These are phyloP conservation scores for Erodium moschatum DNA, from an alignment of 441 rosid genomes.

Conservation along the genomic window DNA sequence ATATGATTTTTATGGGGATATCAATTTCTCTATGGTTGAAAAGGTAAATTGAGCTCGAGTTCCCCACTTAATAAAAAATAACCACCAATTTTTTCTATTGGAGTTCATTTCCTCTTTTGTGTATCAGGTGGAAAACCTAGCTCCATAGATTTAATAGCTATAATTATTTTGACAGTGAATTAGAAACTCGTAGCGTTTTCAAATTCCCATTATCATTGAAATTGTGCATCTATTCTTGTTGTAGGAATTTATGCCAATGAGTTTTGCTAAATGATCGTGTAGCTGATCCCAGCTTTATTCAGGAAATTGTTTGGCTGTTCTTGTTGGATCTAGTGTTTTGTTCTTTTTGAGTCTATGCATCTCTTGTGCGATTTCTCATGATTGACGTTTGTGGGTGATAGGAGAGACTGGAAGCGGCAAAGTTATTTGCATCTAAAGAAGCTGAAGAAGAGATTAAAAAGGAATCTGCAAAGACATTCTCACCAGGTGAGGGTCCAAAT, in stretches of 20 bases:
- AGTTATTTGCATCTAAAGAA: conserved; percentile 76
- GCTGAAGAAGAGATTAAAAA: conserved; percentile 73
- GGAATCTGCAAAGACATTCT: conserved; percentile 42
- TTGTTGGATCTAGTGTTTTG: background rate
- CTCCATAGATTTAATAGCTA: background rate
- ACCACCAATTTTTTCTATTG: background rate
- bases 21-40: conserved; percentile 1
- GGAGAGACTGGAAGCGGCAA: conserved; percentile 87
- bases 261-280: background rate
- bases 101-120: background rate
- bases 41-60: background rate
- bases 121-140: background rate
- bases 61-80: background rate
- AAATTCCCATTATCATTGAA: background rate
- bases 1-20: background rate
- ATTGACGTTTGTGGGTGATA: conserved; percentile 27
- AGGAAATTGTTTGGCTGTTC: background rate
- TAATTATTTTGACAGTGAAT: background rate
- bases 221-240: background rate
- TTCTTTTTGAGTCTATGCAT: background rate
- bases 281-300: background rate
- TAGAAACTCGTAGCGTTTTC: background rate
- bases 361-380: background rate
- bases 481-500: conserved; percentile 49
- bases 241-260: background rate